These are phyloP conservation scores for Ilyonectria destructans DNA, from an alignment of 2,329 filamentous ascomycete genomes.

Conservation along the genomic window DNA sequence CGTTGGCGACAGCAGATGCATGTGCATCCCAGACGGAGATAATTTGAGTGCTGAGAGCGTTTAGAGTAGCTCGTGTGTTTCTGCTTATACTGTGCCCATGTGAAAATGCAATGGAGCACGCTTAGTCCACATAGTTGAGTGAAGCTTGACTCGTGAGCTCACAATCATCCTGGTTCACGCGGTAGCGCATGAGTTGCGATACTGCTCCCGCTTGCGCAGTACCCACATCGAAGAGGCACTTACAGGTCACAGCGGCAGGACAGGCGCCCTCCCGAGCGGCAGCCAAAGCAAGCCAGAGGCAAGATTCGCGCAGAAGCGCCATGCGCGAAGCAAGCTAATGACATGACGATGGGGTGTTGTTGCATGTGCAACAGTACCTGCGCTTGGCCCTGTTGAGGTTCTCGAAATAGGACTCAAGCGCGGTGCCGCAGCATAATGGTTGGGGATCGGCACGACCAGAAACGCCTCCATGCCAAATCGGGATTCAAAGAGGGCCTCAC, in stretches of 20 bases:
- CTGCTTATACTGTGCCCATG: not conserved
- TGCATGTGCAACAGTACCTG: not conserved
- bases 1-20: not conserved
- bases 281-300: not conserved
- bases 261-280: slow-evolving; percentile 10
- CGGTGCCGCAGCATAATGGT: slow-evolving; percentile 14
- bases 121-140: not conserved
- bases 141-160: slow-evolving; percentile 3
- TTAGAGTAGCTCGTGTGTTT: not conserved
- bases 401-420: slow-evolving; percentile 26
- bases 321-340: slow-evolving; percentile 1
- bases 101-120: not conserved
- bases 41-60: slow-evolving; percentile 30
- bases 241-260: slow-evolving; percentile 4
- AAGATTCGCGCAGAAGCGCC: not conserved
- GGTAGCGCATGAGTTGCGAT: not conserved
- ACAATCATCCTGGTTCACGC: slow-evolving; percentile 1
- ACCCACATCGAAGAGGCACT: not conserved
- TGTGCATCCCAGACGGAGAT: slow-evolving; percentile 11
- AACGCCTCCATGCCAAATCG: slow-evolving; percentile 16
- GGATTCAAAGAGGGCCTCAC: slow-evolving; percentile 16
- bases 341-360: no score
- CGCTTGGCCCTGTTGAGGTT: slow-evolving; percentile 2
- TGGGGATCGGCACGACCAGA: slow-evolving; percentile 5
- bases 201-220: not conserved